Base-by-base conservation (phyloP, 2,329 filamentous ascomycete species). In the Ophiobolus disseminans region DNA sequence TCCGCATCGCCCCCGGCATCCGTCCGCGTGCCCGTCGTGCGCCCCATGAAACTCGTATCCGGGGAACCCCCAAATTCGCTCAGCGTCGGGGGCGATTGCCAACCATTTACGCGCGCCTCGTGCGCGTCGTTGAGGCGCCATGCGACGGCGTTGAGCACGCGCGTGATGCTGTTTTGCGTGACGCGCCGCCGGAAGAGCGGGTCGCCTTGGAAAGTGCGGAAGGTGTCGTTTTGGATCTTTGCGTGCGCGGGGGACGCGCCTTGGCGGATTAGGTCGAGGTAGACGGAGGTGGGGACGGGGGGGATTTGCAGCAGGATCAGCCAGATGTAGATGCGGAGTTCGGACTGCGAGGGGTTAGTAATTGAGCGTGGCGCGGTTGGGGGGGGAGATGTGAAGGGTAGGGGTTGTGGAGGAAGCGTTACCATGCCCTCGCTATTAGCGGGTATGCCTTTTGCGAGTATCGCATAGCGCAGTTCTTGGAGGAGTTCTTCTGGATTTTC, bases 201-300 rank as follows among this genome's bases (percentile, higher is more conserved):
- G 67, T 99, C 94, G 41, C 93, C 97, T 23, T 94, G 94, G 45
- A 99, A 81, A 0, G 94, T 99, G 63, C 94, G 90, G 73, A 97
- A 97, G 31, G 94, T 97, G 73, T 99, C 94, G 75, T 99, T 97
- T 71, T 92, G 90, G 69, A 99, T 99, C 77, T 99, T 99, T 65
- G 90, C 86, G 76, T 99, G 96, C 36, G 91, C 92, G 1, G 93
- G 92, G 3, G 93, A 97, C 19, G 93, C 89, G 55, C 94, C 93
- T 56, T 94, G 90, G 68, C 96, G 91, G 58, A 99, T 88, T 35
- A 97, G 87, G 48, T 85, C 83, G 57, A 97, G 88, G 72, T 99
- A 99, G 53, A 88, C 82, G 64, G 96, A 90, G 49, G 94, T 96
- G 35, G 87, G 83, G 55, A 97, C 79, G 34, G 96, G 86, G 5